These are phyloP conservation scores for Podosphaera aphanis DNA, from an alignment of 2,329 filamentous ascomycete genomes.

Conservation along the genomic window DNA sequence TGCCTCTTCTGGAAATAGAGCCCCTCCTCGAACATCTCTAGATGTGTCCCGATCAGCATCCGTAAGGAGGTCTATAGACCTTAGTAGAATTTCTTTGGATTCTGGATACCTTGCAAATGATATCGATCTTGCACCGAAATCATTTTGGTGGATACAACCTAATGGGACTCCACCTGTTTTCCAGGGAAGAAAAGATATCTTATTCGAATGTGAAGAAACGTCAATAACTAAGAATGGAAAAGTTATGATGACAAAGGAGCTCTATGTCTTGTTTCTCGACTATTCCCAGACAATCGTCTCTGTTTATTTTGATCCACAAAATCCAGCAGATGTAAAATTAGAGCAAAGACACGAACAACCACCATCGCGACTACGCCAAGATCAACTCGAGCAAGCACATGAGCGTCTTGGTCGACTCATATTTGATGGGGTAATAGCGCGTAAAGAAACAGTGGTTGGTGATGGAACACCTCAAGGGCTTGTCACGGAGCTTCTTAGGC, in stretches of 20 bases:
- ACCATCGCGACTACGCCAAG: slow-evolving; percentile 61
- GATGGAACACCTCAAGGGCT: slow-evolving; percentile 64
- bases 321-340: slow-evolving; percentile 47
- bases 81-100: slow-evolving; percentile 49
- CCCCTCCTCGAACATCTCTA: slow-evolving; percentile 32
- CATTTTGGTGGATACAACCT: slow-evolving; percentile 70
- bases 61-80: slow-evolving; percentile 38
- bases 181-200: slow-evolving; percentile 61
- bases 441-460: slow-evolving; percentile 60
- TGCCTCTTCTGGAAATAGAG: slow-evolving; percentile 6
- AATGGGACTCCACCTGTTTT: slow-evolving; percentile 61
- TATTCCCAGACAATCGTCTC: slow-evolving; percentile 88
- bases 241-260: slow-evolving; percentile 49
- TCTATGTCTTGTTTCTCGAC: slow-evolving; percentile 80
- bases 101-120: slow-evolving; percentile 74
- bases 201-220: slow-evolving; percentile 62
- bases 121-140: slow-evolving; percentile 50
- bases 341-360: slow-evolving; percentile 76
- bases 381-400: slow-evolving; percentile 76
- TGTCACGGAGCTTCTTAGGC: slow-evolving; percentile 54
- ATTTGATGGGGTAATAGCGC: slow-evolving; percentile 40
- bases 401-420: slow-evolving; percentile 61
- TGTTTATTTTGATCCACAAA: slow-evolving; percentile 51
- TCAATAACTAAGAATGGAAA: slow-evolving; percentile 45
- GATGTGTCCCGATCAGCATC: slow-evolving; percentile 33